A percentile compares a stretch with the other conserved stretches of the same genome.
These are phyloP conservation scores for Rhizopogon vinicolor DNA, from an alignment of 768 basidiomycete species.

Conservation along the genomic window DNA sequence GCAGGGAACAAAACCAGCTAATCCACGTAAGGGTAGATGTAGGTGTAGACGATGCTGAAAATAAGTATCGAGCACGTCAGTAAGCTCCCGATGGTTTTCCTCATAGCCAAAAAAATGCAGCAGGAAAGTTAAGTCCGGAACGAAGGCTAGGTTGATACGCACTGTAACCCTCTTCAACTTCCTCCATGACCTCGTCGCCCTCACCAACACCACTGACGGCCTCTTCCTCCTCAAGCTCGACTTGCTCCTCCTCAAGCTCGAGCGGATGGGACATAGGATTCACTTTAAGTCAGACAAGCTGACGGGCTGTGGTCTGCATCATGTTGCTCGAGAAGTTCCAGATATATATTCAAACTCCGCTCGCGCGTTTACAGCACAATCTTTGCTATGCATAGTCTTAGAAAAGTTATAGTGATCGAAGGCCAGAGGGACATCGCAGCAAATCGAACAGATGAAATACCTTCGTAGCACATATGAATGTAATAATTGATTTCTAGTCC, in stretches of 20 bases:
- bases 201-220: slow-evolving; percentile 50
- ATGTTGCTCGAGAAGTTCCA: slow-evolving; percentile 23
- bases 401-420: background rate
- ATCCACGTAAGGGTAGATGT: slow-evolving; percentile 95
- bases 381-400: background rate
- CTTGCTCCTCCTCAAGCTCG: slow-evolving; percentile 43
- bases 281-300: slow-evolving; percentile 21
- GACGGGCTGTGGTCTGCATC: slow-evolving; percentile 10
- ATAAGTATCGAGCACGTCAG: background rate
- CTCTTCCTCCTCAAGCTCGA: slow-evolving; percentile 60
- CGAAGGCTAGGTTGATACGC: slow-evolving; percentile 33
- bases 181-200: slow-evolving; percentile 79
- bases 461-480: slow-evolving; percentile 4
- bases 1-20: slow-evolving; percentile 92
- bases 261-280: slow-evolving; percentile 33
- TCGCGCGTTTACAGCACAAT: background rate
- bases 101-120: background rate
- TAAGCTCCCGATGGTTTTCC: background rate
- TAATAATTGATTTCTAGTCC: background rate
- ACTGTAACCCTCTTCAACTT: slow-evolving; percentile 70
- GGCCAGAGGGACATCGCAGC: background rate
- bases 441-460: background rate
- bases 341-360: slow-evolving; percentile 26
- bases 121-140: slow-evolving; percentile 5
- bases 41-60: slow-evolving; percentile 78